Conservation (phyloP, 1,139 yeast species). For the Sugiyamaella grinbergsii region DNA sequence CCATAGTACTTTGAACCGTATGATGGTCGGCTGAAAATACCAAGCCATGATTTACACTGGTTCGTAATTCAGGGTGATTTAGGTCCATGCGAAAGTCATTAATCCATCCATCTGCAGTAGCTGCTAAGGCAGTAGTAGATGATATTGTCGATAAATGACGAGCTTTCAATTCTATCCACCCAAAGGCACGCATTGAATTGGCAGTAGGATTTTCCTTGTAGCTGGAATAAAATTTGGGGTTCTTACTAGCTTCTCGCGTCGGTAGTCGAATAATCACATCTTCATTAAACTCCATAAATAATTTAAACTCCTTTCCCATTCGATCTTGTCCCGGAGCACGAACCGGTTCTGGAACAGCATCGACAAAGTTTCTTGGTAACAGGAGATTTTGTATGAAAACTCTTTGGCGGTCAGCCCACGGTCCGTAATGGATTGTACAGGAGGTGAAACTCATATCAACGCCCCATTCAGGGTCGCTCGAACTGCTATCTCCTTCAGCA, state of each 20-base stretch:
- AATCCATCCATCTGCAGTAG: conserved; percentile 61
- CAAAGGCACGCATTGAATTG: conserved; percentile 62
- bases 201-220: conserved; percentile 44
- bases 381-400: conserved; percentile 63
- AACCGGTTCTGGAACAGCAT: conserved; percentile 50
- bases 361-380: conserved; percentile 68
- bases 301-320: conserved; percentile 56
- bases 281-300: conserved; percentile 56
- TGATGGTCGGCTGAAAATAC: conserved; percentile 67
- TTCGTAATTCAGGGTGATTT: conserved; percentile 61
- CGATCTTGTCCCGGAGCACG: conserved; percentile 56
- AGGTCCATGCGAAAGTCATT: conserved; percentile 56
- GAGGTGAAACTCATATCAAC: conserved; percentile 59
- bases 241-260: conserved; percentile 81
- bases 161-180: conserved; percentile 83
- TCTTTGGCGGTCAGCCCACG: conserved; percentile 93
- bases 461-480: conserved; percentile 61
- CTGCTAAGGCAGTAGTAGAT: conserved; percentile 54
- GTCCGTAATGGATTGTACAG: conserved; percentile 82
- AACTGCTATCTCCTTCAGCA: conserved; percentile 33
- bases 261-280: conserved; percentile 79
- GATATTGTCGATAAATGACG: conserved; percentile 55
- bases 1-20: conserved; percentile 55
- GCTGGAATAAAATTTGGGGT: conserved; percentile 46
- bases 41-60: conserved; percentile 89